Conservation (phyloP, 2,329 filamentous ascomycete species). For the Diaporthe australafricana region DNA sequence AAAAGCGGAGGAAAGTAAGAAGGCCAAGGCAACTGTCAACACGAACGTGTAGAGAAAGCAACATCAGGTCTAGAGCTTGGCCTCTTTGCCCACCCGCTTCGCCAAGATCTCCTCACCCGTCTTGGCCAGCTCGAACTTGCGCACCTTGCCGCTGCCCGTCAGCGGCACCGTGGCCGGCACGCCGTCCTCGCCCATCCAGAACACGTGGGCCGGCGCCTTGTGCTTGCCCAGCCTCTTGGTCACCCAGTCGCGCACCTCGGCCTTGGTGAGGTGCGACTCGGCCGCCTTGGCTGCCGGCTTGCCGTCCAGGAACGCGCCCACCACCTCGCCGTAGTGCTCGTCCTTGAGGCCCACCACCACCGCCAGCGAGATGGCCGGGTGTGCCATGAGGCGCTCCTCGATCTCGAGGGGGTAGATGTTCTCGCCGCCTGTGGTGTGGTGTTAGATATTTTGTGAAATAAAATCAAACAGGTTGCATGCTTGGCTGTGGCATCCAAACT, state of each 20-base stretch:
- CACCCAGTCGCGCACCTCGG: slow-evolving; percentile 73
- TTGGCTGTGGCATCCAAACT: slow-evolving; percentile 27
- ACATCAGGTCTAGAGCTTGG: slow-evolving; percentile 54
- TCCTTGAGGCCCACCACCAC: slow-evolving; percentile 78
- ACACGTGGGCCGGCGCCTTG: slow-evolving; percentile 79
- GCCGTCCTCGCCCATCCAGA: slow-evolving; percentile 76
- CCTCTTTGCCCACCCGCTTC: slow-evolving; percentile 55
- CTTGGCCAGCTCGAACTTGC: slow-evolving; percentile 73
- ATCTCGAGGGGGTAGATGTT: slow-evolving; percentile 82
- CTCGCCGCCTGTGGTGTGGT: slow-evolving; percentile 66
- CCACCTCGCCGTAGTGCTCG: slow-evolving; percentile 79
- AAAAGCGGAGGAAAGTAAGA: background rate
- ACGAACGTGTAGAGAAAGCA: background rate
- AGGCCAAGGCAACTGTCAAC: background rate
- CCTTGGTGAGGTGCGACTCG: slow-evolving; percentile 55
- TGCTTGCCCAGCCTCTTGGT: slow-evolving; percentile 71
- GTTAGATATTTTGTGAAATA: slow-evolving; percentile 7
- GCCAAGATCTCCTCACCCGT: slow-evolving; percentile 66
- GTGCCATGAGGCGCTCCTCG: slow-evolving; percentile 76
- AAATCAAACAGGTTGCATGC: slow-evolving; percentile 19
- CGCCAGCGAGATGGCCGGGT: slow-evolving; percentile 71
- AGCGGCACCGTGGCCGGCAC: slow-evolving; percentile 68
- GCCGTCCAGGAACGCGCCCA: slow-evolving; percentile 71
- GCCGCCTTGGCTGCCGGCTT: slow-evolving; percentile 43
- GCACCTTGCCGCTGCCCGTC: slow-evolving; percentile 79